Evolutionary conservation across 1,284 basidiomycete genomes (phyloP).

Genomic region (Neonothopanus nambi): DNA sequence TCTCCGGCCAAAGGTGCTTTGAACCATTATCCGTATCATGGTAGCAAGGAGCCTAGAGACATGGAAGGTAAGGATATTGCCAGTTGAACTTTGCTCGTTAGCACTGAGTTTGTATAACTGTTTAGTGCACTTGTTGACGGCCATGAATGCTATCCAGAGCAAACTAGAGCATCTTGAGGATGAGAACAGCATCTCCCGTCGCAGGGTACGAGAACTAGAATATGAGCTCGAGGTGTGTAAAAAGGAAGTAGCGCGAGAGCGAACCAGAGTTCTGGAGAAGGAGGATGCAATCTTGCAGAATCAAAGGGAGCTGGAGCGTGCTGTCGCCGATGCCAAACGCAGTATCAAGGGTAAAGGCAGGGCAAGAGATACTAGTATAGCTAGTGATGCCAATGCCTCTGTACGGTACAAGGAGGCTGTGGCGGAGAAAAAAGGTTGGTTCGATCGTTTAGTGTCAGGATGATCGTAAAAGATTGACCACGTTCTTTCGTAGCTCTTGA

Average conservation of each 20-base stretch:
- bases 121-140: slow-evolving; percentile 58
- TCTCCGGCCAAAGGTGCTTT: slow-evolving; percentile 60
- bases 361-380: slow-evolving; percentile 34
- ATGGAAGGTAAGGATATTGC: slow-evolving; percentile 49
- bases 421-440: slow-evolving; percentile 80
- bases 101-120: slow-evolving; percentile 8
- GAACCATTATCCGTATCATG: slow-evolving; percentile 51
- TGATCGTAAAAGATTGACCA: not conserved
- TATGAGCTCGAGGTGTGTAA: slow-evolving; percentile 78
- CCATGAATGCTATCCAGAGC: slow-evolving; percentile 62
- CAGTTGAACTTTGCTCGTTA: slow-evolving; percentile 11
- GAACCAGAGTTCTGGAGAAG: slow-evolving; percentile 58
- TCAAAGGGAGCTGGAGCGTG: slow-evolving; percentile 30
- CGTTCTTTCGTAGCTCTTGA: slow-evolving; percentile 62
- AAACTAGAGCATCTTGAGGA: slow-evolving; percentile 72
- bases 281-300: slow-evolving; percentile 45
- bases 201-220: slow-evolving; percentile 81
- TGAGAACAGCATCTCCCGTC: slow-evolving; percentile 77
- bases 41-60: slow-evolving; percentile 48
- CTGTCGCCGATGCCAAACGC: slow-evolving; percentile 20
- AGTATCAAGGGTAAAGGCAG: slow-evolving; percentile 33
- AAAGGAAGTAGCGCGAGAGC: slow-evolving; percentile 66
- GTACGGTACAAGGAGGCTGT: slow-evolving; percentile 70
- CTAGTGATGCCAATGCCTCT: slow-evolving; percentile 39
- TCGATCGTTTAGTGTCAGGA: not conserved